Conservation (phyloP, 139 green algal species). For the Nannochloris sp. region DNA sequence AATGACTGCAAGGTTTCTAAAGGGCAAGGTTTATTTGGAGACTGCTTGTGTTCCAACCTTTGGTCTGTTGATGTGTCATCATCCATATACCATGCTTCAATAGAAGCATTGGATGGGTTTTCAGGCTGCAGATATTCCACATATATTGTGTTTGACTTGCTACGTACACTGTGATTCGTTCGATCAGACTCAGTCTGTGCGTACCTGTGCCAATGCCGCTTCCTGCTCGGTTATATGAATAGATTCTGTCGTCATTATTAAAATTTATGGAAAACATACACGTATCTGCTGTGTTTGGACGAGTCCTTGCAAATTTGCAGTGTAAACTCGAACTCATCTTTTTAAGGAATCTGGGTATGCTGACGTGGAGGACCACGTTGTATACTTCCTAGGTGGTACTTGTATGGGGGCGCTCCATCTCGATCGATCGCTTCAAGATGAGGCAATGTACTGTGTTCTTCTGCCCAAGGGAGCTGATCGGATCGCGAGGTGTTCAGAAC, state of each 20-base stretch:
- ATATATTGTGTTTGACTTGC: not conserved
- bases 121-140: slow-evolving; percentile 44
- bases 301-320: no score
- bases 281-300: no score
- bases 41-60: slow-evolving; percentile 56
- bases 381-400: no score
- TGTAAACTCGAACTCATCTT: no score
- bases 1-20: slow-evolving; percentile 49
- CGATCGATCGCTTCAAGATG: no score
- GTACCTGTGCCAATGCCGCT: not conserved
- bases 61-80: slow-evolving; percentile 54
- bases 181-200: not conserved
- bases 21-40: slow-evolving; percentile 55
- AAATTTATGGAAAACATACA: not conserved
- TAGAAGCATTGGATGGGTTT: slow-evolving; percentile 17
- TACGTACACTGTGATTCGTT: no score
- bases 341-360: no score
- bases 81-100: slow-evolving; percentile 89
- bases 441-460: no score
- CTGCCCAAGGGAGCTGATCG: no score
- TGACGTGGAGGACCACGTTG: no score
- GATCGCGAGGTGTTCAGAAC: no score
- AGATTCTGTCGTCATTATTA: not conserved
- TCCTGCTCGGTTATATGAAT: slow-evolving; percentile 1
- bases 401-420: no score